A percentile compares a stretch with the other conserved stretches of the same genome.
Conservation (phyloP, 2,329 filamentous ascomycete species). For the Fusarium solani-melongenae region DNA sequence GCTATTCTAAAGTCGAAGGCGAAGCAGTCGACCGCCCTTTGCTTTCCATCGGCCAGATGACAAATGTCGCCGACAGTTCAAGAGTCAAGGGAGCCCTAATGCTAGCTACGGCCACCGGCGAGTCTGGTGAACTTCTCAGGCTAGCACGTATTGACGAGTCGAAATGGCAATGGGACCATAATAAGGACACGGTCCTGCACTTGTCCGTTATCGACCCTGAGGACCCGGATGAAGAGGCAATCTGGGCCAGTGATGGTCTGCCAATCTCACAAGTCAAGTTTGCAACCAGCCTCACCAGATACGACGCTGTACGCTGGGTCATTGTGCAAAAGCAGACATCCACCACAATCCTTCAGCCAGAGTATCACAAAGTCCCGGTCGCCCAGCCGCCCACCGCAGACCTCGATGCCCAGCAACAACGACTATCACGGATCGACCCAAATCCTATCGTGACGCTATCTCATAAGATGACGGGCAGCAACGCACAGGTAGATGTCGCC, state of each 20-base stretch:
- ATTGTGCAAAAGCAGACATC: slow-evolving; percentile 64
- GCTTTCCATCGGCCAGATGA: slow-evolving; percentile 67
- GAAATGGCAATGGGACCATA: slow-evolving; percentile 64
- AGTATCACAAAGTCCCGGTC: slow-evolving; percentile 56
- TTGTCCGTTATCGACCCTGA: slow-evolving; percentile 56
- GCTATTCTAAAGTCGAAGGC: slow-evolving; percentile 44
- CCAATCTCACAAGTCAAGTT: slow-evolving; percentile 65
- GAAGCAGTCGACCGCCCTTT: slow-evolving; percentile 46
- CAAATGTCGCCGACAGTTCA: slow-evolving; percentile 50
- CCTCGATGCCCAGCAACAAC: slow-evolving; percentile 37
- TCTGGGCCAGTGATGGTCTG: slow-evolving; percentile 65
- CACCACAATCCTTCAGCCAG: slow-evolving; percentile 64
- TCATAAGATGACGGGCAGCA: slow-evolving; percentile 63
- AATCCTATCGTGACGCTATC: slow-evolving; percentile 67
- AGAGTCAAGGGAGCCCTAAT: slow-evolving; percentile 46
- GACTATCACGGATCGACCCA: slow-evolving; percentile 63
- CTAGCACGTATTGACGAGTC: slow-evolving; percentile 63
- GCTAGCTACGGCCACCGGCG: slow-evolving; percentile 65
- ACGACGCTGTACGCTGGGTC: slow-evolving; percentile 60
- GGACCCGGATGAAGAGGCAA: slow-evolving; percentile 58
- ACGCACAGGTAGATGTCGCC: slow-evolving; percentile 69
- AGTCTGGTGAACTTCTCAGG: slow-evolving; percentile 67
- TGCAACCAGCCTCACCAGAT: slow-evolving; percentile 51
- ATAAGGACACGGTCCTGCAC: slow-evolving; percentile 58
- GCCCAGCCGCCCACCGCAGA: slow-evolving; percentile 28